Evolutionary conservation across 139 green algal species (phyloP).

Genomic region (Diplosphaera chodatii): DNA sequence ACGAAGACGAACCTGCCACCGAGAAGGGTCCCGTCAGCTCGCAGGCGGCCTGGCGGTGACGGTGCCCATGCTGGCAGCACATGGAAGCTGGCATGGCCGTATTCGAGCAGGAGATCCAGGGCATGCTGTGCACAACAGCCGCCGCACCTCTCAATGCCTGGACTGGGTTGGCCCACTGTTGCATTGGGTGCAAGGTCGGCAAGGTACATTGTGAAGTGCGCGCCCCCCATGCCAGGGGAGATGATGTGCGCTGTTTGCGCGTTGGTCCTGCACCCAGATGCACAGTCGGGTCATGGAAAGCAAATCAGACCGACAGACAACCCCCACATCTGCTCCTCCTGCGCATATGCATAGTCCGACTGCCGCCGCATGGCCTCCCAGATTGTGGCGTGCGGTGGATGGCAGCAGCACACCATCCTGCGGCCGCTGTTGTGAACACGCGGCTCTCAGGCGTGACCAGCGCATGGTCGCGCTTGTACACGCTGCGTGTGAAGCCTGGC

Average conservation of each 20-base stretch:
- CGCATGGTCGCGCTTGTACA: constrained; percentile 77
- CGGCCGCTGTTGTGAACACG: constrained; percentile 48
- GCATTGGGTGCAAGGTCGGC: constrained; percentile 46
- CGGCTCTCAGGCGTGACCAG: constrained; percentile 82
- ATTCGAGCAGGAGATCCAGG: no score
- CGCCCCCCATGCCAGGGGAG: constrained; percentile 47
- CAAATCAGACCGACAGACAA: no score
- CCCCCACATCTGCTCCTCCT: no score
- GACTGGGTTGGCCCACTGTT: constrained; percentile 9
- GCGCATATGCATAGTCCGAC: no score
- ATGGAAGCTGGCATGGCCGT: no score
- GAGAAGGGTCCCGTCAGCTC: no score
- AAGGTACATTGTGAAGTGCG: constrained; percentile 88
- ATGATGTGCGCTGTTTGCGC: constrained; percentile 71
- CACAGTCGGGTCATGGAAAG: neutral
- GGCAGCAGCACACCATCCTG: constrained; percentile 64
- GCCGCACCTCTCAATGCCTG: constrained; percentile 47
- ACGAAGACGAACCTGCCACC: constrained; percentile 80
- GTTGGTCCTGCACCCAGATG: constrained; percentile 38
- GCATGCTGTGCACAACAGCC: no score
- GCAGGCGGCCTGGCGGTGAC: no score
- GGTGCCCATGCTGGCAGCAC: no score
- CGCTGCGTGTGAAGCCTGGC: constrained; percentile 83
- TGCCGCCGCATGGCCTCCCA: neutral
- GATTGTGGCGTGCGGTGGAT: neutral